Percentiles rank a stretch among this genome's conserved stretches.
These are phyloP conservation scores for Lolium rigidum DNA, from an alignment of 176 grass and related monocot genomes.

Conservation along the genomic window DNA sequence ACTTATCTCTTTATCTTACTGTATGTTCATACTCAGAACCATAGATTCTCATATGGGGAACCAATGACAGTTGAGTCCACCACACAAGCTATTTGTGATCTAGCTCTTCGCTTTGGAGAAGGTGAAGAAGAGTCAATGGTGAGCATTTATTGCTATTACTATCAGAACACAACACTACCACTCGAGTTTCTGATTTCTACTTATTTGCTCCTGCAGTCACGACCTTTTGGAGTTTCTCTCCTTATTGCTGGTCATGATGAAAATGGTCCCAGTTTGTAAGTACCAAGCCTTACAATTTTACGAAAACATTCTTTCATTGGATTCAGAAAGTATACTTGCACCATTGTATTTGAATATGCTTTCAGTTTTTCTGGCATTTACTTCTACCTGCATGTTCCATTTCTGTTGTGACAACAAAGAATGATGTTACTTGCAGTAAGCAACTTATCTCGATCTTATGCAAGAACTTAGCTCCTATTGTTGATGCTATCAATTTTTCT, in stretches of 20 bases:
- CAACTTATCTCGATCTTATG: background rate
- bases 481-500: no score
- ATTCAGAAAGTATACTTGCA: background rate
- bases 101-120: constrained; percentile 95
- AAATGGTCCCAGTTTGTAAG: constrained; percentile 88
- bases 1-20: constrained; percentile 22
- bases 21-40: constrained; percentile 63
- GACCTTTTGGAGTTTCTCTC: constrained; percentile 94
- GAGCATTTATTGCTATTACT: constrained; percentile 17
- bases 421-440: background rate
- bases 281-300: background rate
- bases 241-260: constrained; percentile 99
- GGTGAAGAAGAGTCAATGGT: constrained; percentile 98
- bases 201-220: constrained; percentile 62
- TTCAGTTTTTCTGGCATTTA: background rate
- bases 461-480: no score
- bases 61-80: constrained; percentile 95
- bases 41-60: constrained; percentile 97
- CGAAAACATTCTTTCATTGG: background rate
- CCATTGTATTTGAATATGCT: background rate
- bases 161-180: constrained; percentile 14
- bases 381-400: background rate
- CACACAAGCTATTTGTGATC: constrained; percentile 96
- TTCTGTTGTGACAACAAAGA: constrained; percentile 2
- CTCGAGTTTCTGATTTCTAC: constrained; percentile 36